These are phyloP conservation scores for Dissophora globulifera DNA, from an alignment of 192 early-diverging fungal genomes.

Conservation along the genomic window DNA sequence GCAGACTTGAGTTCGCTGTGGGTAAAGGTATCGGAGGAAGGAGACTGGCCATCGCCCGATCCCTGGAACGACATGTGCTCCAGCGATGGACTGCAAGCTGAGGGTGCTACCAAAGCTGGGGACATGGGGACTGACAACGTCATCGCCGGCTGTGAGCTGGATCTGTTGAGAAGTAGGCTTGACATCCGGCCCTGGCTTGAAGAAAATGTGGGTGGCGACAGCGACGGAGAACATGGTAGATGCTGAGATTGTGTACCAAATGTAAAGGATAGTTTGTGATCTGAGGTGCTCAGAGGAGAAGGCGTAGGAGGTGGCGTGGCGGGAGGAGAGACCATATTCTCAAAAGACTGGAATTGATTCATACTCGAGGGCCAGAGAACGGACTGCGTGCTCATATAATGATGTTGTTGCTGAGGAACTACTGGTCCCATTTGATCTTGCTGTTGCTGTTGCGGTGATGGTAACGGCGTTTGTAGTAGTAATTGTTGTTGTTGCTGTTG, in stretches of 20 bases:
- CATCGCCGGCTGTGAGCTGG: slow-evolving; percentile 1
- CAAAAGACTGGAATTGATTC: background rate
- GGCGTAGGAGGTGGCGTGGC: slow-evolving; percentile 35
- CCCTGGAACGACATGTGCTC: too few relatives aligned
- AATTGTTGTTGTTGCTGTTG: slow-evolving; percentile 6
- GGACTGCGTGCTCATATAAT: background rate
- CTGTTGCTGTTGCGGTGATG: background rate
- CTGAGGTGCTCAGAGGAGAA: slow-evolving; percentile 6
- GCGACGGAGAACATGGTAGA: background rate
- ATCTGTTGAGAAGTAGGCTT: background rate
- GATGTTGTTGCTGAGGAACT: background rate
- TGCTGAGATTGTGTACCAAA: background rate
- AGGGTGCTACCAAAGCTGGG: background rate
- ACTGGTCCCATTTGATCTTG: too few relatives aligned
- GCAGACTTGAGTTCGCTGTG: slow-evolving; percentile 31
- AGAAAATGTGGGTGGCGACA: slow-evolving; percentile 14
- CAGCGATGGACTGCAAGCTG: background rate
- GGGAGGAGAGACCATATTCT: slow-evolving; percentile 32
- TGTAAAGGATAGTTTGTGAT: background rate
- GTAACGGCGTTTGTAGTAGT: too few relatives aligned
- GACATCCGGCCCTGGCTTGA: background rate
- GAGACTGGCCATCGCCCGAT: too few relatives aligned
- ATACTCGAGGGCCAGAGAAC: background rate
- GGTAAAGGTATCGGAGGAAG: too few relatives aligned
- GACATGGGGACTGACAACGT: too few relatives aligned